phyloP scores from a whole-genome alignment of 345 rosid species.

The Lumnitzera littorea region DNA sequence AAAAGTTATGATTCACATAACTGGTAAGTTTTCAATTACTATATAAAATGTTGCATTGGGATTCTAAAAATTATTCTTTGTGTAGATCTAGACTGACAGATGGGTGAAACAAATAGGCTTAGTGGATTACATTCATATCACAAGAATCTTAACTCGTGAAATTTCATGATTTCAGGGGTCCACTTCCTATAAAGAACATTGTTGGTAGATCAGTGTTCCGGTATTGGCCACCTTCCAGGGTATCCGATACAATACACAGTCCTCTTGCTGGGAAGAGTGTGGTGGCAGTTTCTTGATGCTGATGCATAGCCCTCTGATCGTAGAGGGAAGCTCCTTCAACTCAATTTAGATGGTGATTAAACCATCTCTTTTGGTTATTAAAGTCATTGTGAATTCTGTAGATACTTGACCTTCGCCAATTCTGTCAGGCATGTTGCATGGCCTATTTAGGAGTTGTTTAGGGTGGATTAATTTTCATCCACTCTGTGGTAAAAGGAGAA shows the following conservation, averaged over 20 bases:
- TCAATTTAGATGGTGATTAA: slow-evolving; percentile 7
- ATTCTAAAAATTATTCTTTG: background rate
- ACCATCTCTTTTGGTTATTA: slow-evolving; percentile 3
- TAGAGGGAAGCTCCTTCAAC: background rate
- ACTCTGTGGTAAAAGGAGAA: slow-evolving; percentile 2
- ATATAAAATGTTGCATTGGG: background rate
- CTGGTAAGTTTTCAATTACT: slow-evolving; percentile 44
- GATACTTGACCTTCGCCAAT: background rate
- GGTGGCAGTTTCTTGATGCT: slow-evolving; percentile 39
- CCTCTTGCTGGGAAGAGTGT: slow-evolving; percentile 18
- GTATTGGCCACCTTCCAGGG: slow-evolving; percentile 74
- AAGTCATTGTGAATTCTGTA: slow-evolving; percentile 12
- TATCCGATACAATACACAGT: slow-evolving; percentile 45
- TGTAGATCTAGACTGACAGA: background rate
- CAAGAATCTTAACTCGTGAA: background rate
- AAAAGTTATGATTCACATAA: slow-evolving; percentile 84
- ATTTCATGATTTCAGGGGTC: slow-evolving; percentile 56
- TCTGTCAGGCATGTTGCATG: background rate
- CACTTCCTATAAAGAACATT: slow-evolving; percentile 58
- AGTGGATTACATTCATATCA: background rate
- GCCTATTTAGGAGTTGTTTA: slow-evolving; percentile 3
- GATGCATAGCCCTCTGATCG: slow-evolving; percentile 7
- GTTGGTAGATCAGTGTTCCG: slow-evolving; percentile 68
- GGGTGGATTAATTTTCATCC: slow-evolving; percentile 14
- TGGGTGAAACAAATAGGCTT: background rate